Base-by-base conservation (phyloP, 2,329 filamentous ascomycete species). In the Talaromyces sp. region DNA sequence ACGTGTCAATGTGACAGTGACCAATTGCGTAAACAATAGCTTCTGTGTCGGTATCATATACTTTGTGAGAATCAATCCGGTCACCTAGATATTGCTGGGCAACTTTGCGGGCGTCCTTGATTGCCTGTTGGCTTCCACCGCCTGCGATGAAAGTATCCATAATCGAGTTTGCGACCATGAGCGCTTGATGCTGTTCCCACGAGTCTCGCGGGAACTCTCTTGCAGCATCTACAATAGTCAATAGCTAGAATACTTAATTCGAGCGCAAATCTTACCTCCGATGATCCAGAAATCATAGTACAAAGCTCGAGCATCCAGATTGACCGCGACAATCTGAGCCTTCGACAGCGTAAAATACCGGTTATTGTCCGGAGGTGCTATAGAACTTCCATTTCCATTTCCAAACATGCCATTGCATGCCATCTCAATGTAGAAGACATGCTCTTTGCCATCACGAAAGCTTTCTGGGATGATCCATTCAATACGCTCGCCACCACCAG, bases 351-450 rank as follows among this genome's bases (percentile, higher is more conserved):
- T 83, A 75, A 89, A 99, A 73, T 89, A 90, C 69, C 84, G 89
- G 80, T 97, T 86, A n/a, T 91, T 90, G 64, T 89, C 83, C 0
- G 95, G 95, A 14, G 95, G 92, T 73, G 96, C 91, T 68, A 97
- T 98, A 35, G 83, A 86, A 74, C 96, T 91, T 28, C 91, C 92
- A 21, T 89, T 89, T 0, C 92, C 89, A 74, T 96, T 96, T 69
- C 95, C 95, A 78, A 98, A 98, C 93, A 98, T 98, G 76, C 89
- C 88, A 75, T 99, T 99, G 79, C 95, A 98, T 21, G 95, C 95
- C 91, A 98, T 96, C 79, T 99, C 95, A 67, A 99, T 88, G 76
- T 97, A 99, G 70, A 99, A 90, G 18, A 84, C 86, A 75, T 98
- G 93, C 70, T 92, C 86, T 73, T 93, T 87, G 60, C 92, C 93